Evolutionary conservation across 805 yeast genomes (phyloP), one percentile per base, ranked within the genome.

Genomic region (Blastobotrys mokoenaii): DNA sequence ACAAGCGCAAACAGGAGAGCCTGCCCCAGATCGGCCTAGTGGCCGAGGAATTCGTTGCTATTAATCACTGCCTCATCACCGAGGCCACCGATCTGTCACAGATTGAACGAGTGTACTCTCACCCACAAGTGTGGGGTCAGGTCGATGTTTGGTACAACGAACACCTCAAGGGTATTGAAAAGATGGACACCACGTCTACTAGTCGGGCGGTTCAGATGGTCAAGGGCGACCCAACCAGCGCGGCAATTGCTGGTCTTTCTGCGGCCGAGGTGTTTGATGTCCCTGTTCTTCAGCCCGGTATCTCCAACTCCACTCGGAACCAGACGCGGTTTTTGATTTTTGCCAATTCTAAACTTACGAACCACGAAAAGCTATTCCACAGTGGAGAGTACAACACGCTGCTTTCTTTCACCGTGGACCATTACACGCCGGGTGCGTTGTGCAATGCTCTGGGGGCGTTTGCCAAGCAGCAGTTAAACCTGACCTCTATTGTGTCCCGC

Each of bases 71-170:
- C 60, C 68, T 90, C 33, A 67, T 80, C 49, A 64, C 80, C 3
- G 67, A 61, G 51, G 35, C 49, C 35, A 29, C 22, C 5, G 70
- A 69, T 30, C 52, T 82, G 2, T 51, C 61, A 1, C 60, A 70
- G 11, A 73, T 88, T 43, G 63, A 59, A 12, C 74, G 71, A 29
- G 73, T 90, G 15, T 85, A 84, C 65, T 84, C 96, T 2, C 98
- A 90, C 64, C 97, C 98, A 1, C 98, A 90, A 62, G 98, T 89
- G 0, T 90, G 98, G 98, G 94, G 96, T 8, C 98, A 90, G 61
- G 81, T 85, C 41, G 67, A 73, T 2, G 61, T 67, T 17, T 93
- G 84, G 67, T 59, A 84, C 36, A 42, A 51, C 29, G 42, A 53
- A 40, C 58, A 67, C 15, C 51, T 51, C 50, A 68, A 58, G 47